Evolutionary conservation across 352 stramenopile genomes (phyloP), one percentile per base, ranked within the genome.

Genomic region (Phytophthora cajani): DNA sequence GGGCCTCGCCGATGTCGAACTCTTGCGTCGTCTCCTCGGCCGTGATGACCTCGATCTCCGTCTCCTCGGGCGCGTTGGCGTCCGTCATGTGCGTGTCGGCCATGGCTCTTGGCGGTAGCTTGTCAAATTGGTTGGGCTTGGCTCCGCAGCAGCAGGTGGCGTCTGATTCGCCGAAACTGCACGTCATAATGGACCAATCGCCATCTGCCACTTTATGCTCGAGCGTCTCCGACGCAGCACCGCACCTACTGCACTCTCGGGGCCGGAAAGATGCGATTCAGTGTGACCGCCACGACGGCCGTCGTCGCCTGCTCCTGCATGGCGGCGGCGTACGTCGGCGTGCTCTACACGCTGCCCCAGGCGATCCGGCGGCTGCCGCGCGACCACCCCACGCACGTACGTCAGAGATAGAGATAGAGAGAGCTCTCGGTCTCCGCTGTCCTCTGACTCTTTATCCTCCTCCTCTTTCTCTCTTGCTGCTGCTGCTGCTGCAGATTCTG

Each of bases 301-400:
- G 71, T 94, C 58, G 62, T 88, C 54, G 85, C 90, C 25, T 97
- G 88, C 73, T 85, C 93, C 50, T 83, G 74, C 65, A 93, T 97
- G 88, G 87, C 88, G 25, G 76, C 77, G 30, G 86, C 82, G 23
- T 97, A 96, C 75, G 90, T 97, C 44, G 89, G 89, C 53, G 84
- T 95, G 65, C 83, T 97, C 49, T 97, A 96, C 69, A 92, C 82
- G 61, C 76, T 95, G 27, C 90, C 90, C 19, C 74, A 74, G 33
- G 78, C 80, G 14, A 94, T 96, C 57, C 87, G 88, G 9, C 71
- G 83, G 10, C 80, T 96, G 47, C 88, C 87, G 16, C 87, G 90
- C 49, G 89, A 97, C 64, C 87, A 96, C 64, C 90, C 88, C 17
- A 92, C 84, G 14, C 90, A 97, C 68, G 89, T 96, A 72, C 61